Evolutionary conservation across 495 filamentous ascomycete genomes (phyloP).

Genomic region (Aspergillus sparsus): DNA sequence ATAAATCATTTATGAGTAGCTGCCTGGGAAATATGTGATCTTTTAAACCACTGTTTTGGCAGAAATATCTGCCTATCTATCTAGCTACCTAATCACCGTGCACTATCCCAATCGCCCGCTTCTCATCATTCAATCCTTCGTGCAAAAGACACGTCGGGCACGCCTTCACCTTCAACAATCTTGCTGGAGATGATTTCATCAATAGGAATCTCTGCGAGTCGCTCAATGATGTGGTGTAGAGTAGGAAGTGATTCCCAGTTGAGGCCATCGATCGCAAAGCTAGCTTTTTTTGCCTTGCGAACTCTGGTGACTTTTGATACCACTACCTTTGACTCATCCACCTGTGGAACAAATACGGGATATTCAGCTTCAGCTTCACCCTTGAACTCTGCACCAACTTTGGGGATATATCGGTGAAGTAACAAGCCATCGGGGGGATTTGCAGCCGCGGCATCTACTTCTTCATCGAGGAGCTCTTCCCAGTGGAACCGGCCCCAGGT

Average conservation of each 20-base stretch:
- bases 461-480: slow-evolving; percentile 40
- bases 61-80: background rate
- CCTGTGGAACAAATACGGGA: slow-evolving; percentile 44
- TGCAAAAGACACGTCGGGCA: slow-evolving; percentile 47
- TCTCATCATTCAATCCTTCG: slow-evolving; percentile 42
- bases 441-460: slow-evolving; percentile 30
- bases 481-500: slow-evolving; percentile 45
- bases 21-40: too few relatives aligned
- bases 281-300: slow-evolving; percentile 41
- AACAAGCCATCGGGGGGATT: slow-evolving; percentile 41
- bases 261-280: slow-evolving; percentile 44
- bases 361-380: slow-evolving; percentile 50
- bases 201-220: slow-evolving; percentile 53
- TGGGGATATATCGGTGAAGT: slow-evolving; percentile 49
- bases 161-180: slow-evolving; percentile 52
- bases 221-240: slow-evolving; percentile 53
- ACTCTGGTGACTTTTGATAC: slow-evolving; percentile 35
- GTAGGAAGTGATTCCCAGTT: slow-evolving; percentile 55
- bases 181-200: slow-evolving; percentile 54
- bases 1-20: too few relatives aligned
- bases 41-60: background rate
- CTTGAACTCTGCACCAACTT: slow-evolving; percentile 41
- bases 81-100: background rate
- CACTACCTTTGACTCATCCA: slow-evolving; percentile 36
- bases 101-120: too few relatives aligned